phyloP scores from a whole-genome alignment of 768 basidiomycete genomes.

The Collybia mongolica region DNA sequence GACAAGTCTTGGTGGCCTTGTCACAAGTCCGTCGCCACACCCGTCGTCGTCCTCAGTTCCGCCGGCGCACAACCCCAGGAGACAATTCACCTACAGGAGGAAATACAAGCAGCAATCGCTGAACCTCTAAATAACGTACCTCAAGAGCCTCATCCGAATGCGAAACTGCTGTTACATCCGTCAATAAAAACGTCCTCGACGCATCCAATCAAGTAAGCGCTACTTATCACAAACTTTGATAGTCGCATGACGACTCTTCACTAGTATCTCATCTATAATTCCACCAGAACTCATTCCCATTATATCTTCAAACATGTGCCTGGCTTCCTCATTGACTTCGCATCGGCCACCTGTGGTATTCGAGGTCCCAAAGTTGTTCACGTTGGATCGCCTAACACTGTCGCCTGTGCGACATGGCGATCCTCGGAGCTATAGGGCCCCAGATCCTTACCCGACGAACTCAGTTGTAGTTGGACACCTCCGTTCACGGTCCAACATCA shows the following conservation, averaged over 20 bases:
- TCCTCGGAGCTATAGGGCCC: too few relatives aligned
- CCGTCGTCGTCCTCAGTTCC: slow-evolving; percentile 27
- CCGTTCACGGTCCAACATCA: slow-evolving; percentile 23
- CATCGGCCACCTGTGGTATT: slow-evolving; percentile 37
- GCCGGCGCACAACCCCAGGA: slow-evolving; percentile 17
- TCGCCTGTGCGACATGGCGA: slow-evolving; percentile 6
- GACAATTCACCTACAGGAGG: slow-evolving; percentile 35
- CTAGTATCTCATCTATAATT: slow-evolving; percentile 63
- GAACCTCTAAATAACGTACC: slow-evolving; percentile 30
- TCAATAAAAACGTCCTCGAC: slow-evolving; percentile 69
- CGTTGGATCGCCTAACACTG: slow-evolving; percentile 39
- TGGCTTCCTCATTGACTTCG: slow-evolving; percentile 20
- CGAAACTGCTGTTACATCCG: not conserved
- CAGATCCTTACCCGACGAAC: not conserved
- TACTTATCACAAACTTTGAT: slow-evolving; percentile 14
- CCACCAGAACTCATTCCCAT: slow-evolving; percentile 56
- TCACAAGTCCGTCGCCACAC: slow-evolving; percentile 10
- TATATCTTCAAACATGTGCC: slow-evolving; percentile 45
- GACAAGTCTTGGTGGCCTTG: slow-evolving; percentile 52
- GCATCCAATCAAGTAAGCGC: slow-evolving; percentile 80
- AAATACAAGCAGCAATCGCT: slow-evolving; percentile 54
- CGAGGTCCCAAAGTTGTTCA: slow-evolving; percentile 40
- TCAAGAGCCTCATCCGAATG: slow-evolving; percentile 3
- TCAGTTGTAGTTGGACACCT: slow-evolving; percentile 10
- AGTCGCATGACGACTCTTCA: not conserved